Base-by-base conservation (phyloP, 305 asterid species). In the Petunia hybrid region DNA sequence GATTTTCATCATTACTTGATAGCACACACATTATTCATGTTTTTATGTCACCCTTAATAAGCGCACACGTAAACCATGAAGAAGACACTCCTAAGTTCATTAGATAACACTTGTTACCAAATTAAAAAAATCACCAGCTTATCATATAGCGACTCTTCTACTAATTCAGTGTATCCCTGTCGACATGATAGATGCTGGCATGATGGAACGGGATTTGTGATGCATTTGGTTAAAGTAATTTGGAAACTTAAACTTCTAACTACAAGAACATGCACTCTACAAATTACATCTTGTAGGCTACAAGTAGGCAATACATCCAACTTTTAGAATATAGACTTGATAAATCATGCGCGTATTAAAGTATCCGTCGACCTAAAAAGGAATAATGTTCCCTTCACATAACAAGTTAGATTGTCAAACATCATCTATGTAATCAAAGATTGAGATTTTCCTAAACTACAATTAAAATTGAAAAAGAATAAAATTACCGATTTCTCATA, bases 401-500 rank as follows among this genome's bases (percentile, higher is more conserved):
- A 22, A 22, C 31, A 22, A 22, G 0, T 22, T 22, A 22, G 0
- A 22, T 1, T 22, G 31, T 0, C 31, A 22, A 22, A 22, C 31
- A 22, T 22, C 31, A 22, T 22, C n/a, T n/a, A n/a, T n/a, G n/a
- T n/a, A n/a, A n/a, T n/a, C n/a, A n/a, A n/a, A n/a, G n/a, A n/a
- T n/a, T n/a, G n/a, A n/a, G n/a, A n/a, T n/a, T n/a, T n/a, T n/a
- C n/a, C n/a, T n/a, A n/a, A n/a, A n/a, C n/a, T n/a, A n/a, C n/a
- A n/a, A n/a, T n/a, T n/a, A n/a, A n/a, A n/a, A 69, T 40, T 42
- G 35, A 53, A 51, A 38, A 31, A 40, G 42, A 55, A 22, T 62
- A 5, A 35, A 85, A 51, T 82, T 87, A 95, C 98, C 94, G 97
- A 83, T 95, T 83, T 93, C 87, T 95, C 99, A 13, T 91, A 88